phyloP scores from a whole-genome alignment of 768 basidiomycete genomes.

The Paxillus ammoniavirescens region DNA sequence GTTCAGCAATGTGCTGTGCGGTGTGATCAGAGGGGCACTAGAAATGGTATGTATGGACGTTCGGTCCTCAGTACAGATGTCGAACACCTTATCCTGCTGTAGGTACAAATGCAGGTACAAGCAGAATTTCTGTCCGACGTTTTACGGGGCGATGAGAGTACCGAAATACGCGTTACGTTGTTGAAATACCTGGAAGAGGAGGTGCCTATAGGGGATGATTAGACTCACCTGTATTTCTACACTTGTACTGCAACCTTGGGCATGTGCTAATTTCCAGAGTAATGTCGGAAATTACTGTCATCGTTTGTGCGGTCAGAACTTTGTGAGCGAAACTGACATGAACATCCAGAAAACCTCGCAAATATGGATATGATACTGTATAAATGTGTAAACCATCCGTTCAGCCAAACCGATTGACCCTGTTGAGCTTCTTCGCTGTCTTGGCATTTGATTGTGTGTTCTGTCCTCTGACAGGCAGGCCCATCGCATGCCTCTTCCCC shows the following conservation, averaged over 20 bases:
- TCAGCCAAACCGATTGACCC: constrained; percentile 60
- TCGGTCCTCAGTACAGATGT: background rate
- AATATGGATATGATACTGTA: constrained; percentile 12
- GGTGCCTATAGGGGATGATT: constrained; percentile 90
- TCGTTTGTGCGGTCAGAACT: background rate
- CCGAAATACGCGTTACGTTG: constrained; percentile 89
- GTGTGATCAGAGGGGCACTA: constrained; percentile 86
- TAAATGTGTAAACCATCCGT: constrained; percentile 4
- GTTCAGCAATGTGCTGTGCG: constrained; percentile 96
- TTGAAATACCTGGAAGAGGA: constrained; percentile 95
- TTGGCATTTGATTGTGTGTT: constrained; percentile 87
- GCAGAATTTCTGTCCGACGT: constrained; percentile 87
- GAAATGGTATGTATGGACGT: constrained; percentile 77
- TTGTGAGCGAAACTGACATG: constrained; percentile 1
- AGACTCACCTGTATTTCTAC: constrained; percentile 29
- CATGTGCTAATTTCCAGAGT: constrained; percentile 6
- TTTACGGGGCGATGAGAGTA: constrained; percentile 89
- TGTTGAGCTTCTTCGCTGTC: constrained; percentile 90
- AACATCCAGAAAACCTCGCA: constrained; percentile 1
- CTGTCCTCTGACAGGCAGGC: constrained; percentile 92
- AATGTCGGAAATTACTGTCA: background rate
- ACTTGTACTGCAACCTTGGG: background rate
- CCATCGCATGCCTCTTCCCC: constrained; percentile 91
- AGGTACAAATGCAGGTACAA: constrained; percentile 97
- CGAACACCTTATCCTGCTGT: constrained; percentile 16